phyloP scores from a whole-genome alignment of 768 basidiomycete genomes.

The Dentipellis sp. region DNA sequence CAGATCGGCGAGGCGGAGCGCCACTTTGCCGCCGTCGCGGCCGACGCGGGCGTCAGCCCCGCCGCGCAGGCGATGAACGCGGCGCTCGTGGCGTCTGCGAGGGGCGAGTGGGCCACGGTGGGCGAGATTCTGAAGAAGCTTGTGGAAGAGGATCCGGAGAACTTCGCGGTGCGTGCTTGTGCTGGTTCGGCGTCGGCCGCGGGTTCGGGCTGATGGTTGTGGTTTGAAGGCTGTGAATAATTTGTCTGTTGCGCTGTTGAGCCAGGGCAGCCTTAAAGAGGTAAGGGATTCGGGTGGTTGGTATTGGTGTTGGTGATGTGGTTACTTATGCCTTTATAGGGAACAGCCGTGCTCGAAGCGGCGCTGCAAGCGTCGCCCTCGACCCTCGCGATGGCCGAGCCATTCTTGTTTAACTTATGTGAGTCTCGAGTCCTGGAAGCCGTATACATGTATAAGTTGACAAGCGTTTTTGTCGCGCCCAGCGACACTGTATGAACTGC shows the following conservation, averaged over 20 bases:
- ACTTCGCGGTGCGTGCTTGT: slow-evolving; percentile 41
- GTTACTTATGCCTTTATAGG: slow-evolving; percentile 28
- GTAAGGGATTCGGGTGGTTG: slow-evolving; percentile 26
- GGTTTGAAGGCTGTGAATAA: slow-evolving; percentile 60
- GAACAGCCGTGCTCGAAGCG: slow-evolving; percentile 58
- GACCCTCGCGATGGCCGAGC: slow-evolving; percentile 67
- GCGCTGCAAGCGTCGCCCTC: slow-evolving; percentile 58
- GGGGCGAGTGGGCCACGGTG: slow-evolving; percentile 61
- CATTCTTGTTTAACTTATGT: slow-evolving; percentile 83
- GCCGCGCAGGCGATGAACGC: slow-evolving; percentile 46
- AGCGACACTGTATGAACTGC: slow-evolving; percentile 82
- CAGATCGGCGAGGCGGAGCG: slow-evolving; percentile 47
- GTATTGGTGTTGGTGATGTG: neutral
- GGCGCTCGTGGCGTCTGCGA: slow-evolving; percentile 55
- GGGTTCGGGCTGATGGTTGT: neutral
- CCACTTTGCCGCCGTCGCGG: slow-evolving; percentile 46
- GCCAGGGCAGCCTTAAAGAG: slow-evolving; percentile 66
- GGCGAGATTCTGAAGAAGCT: slow-evolving; percentile 32
- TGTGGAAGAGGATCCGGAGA: slow-evolving; percentile 45
- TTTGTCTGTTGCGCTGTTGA: slow-evolving; percentile 59
- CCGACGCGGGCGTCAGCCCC: slow-evolving; percentile 33
- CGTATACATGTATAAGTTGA: neutral
- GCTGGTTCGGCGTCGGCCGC: neutral
- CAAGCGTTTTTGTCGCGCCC: neutral
- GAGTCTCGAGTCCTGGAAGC: slow-evolving; percentile 18